Percentiles rank a stretch among this genome's conserved stretches.
These are phyloP conservation scores for Colletotrichum cordylinicola DNA, from an alignment of 2,329 filamentous ascomycete genomes.

Conservation along the genomic window DNA sequence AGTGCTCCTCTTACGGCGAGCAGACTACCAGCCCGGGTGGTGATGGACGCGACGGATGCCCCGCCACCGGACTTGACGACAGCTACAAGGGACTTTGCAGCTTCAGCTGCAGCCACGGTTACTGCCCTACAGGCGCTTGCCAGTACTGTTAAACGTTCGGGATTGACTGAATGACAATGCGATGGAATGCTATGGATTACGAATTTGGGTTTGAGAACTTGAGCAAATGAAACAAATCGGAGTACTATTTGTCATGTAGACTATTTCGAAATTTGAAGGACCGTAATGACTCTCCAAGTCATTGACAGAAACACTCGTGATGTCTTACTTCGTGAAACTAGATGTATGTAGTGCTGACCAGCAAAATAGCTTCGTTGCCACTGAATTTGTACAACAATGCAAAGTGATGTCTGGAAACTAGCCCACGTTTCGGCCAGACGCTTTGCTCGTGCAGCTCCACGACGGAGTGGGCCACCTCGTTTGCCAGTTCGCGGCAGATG, in stretches of 20 bases:
- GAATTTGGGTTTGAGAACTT: not conserved
- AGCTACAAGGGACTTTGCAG: constrained; percentile 51
- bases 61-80: constrained; percentile 34
- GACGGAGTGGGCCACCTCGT: not conserved
- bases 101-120: constrained; percentile 51
- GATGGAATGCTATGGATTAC: not conserved
- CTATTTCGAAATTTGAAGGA: not conserved
- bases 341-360: not conserved
- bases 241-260: not conserved
- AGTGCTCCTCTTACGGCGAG: constrained; percentile 35
- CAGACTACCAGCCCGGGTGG: constrained; percentile 23
- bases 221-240: not conserved
- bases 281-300: not conserved
- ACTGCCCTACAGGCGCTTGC: constrained; percentile 44
- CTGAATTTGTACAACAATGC: not conserved
- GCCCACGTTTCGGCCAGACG: not conserved
- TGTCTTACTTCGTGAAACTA: not conserved
- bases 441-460: not conserved
- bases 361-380: not conserved
- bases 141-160: constrained; percentile 13
- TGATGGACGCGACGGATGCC: constrained; percentile 36
- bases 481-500: not conserved
- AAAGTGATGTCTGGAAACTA: not conserved
- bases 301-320: not conserved
- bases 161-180: not conserved